These are phyloP conservation scores for Stramenopiles sp. DNA, from an alignment of 352 stramenopile genomes.

Conservation along the genomic window DNA sequence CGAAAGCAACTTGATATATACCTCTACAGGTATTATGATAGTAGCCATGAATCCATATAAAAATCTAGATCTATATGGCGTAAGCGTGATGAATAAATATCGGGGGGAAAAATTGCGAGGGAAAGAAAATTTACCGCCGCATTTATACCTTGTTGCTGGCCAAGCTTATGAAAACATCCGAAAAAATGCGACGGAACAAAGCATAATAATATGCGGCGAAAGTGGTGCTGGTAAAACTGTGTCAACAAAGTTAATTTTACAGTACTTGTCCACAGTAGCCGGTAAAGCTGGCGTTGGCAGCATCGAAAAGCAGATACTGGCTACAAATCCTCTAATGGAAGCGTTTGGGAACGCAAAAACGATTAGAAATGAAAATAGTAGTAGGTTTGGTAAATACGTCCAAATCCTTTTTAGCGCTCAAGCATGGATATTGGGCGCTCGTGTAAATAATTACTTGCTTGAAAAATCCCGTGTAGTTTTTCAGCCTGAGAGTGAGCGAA, in stretches of 20 bases:
- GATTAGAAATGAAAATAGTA: constrained; percentile 85
- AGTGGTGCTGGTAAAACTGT: constrained; percentile 77
- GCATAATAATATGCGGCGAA: constrained; percentile 71
- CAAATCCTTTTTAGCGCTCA: constrained; percentile 78
- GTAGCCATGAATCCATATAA: constrained; percentile 89
- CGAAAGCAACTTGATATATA: constrained; percentile 68
- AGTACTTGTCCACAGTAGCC: constrained; percentile 35
- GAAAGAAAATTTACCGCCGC: not conserved
- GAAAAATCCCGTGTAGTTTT: constrained; percentile 71
- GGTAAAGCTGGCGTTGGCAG: constrained; percentile 30
- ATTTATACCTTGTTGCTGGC: not conserved
- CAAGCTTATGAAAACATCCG: not conserved
- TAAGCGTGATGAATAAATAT: constrained; percentile 49
- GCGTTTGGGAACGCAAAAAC: constrained; percentile 89
- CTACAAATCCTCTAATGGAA: constrained; percentile 84
- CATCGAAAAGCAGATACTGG: constrained; percentile 59
- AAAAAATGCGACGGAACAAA: not conserved
- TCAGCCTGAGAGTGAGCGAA: constrained; percentile 55
- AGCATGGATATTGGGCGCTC: constrained; percentile 54
- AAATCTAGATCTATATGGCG: constrained; percentile 62
- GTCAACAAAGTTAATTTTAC: constrained; percentile 86
- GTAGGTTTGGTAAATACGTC: constrained; percentile 81
- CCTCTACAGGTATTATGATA: constrained; percentile 83
- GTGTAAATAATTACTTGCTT: constrained; percentile 64
- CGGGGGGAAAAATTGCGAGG: not conserved